These are phyloP conservation scores for Serendipita sp. DNA, from an alignment of 768 basidiomycete species.

Conservation along the genomic window DNA sequence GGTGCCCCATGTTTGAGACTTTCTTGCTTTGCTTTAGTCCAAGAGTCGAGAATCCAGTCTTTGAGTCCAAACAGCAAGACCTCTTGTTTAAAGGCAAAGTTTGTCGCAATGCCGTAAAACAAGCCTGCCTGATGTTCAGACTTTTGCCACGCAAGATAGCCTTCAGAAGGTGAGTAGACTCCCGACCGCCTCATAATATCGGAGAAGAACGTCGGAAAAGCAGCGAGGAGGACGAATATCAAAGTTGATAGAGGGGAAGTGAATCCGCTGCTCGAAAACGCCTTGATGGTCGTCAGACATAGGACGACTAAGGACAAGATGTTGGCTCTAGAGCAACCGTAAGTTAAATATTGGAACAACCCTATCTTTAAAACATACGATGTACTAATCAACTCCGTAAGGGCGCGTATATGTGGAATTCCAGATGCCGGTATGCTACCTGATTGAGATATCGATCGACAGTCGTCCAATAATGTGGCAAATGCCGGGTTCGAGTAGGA, in stretches of 20 bases:
- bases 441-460: background rate
- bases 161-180: background rate
- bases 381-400: background rate
- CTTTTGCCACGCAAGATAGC: background rate
- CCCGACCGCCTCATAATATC: background rate
- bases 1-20: background rate
- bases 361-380: background rate
- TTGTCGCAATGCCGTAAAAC: background rate
- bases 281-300: background rate
- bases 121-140: background rate
- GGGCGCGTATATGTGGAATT: background rate
- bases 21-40: constrained; percentile 11
- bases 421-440: background rate
- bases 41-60: constrained; percentile 19
- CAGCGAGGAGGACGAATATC: background rate
- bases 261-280: background rate
- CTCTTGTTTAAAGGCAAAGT: constrained; percentile 9
- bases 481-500: background rate
- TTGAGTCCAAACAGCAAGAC: constrained; percentile 19
- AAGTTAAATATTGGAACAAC: background rate
- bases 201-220: constrained; percentile 1
- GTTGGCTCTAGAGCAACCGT: background rate
- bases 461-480: background rate
- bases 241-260: background rate
- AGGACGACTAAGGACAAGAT: background rate